Evolutionary conservation across 345 rosid genomes (phyloP), one percentile per base, ranked within the genome.

Genomic region (Populus ilicifolia): DNA sequence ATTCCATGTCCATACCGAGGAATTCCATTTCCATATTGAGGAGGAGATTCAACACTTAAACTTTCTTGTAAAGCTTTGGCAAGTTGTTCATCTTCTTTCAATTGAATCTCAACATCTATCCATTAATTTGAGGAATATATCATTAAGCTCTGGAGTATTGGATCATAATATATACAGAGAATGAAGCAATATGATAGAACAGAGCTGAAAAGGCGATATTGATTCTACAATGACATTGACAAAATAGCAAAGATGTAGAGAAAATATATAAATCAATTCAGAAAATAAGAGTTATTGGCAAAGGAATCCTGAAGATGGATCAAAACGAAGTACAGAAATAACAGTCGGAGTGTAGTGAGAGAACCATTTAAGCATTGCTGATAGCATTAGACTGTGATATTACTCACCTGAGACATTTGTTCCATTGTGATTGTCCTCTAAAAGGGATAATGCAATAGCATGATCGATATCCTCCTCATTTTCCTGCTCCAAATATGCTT

Each of bases 61-160:
- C 98, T 96, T 78, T 93, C 97, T 86, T 93, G 95, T 78, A 91
- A 8, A 30, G 98, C 99, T 86, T 90, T 88, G 36, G 98, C 99
- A 83, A 96, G 95, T 73, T 84, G 94, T 79, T 93, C 99, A 84
- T 96, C 98, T 81, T 93, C 99, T 78, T 89, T 90, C 79, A 89
- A 76, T 71, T 85, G 93, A 74, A 82, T 68, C 59, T 84, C 87
- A 52, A 84, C 80, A 77, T 89, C 97, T 93, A 78, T 70, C 27
- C 75, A 82, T 48, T 50, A 76, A 80, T 52, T 76, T n/a, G 27
- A 75, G 79, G 80, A 80, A 81, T 74, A 68, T 78, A 76, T 52
- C 35, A 74, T 73, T 23, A 79, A 80, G 75, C 68, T 50, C 69
- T 50, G 52, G 69, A 50, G 75, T 29, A 50, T 69, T 77, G 75